Conservation (phyloP, 2,329 filamentous ascomycete species). For the Amylocarpus encephaloides region DNA sequence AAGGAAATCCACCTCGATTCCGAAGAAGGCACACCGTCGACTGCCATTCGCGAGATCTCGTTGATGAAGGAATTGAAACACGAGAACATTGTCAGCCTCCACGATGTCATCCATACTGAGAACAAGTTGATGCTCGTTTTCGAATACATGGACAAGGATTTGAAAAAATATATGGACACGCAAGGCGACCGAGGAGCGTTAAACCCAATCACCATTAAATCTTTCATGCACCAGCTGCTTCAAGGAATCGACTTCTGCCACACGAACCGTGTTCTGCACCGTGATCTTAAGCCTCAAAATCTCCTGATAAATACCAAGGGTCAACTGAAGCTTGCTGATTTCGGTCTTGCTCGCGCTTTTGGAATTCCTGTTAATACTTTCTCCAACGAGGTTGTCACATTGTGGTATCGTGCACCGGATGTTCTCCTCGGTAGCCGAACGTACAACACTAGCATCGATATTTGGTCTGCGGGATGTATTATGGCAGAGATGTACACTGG, state of each 20-base stretch:
- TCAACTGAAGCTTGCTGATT: slow-evolving; percentile 87
- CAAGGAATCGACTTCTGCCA: slow-evolving; percentile 97
- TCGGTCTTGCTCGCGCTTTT: slow-evolving; percentile 88
- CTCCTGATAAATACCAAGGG: slow-evolving; percentile 90
- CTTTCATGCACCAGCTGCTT: slow-evolving; percentile 97
- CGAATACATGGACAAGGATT: slow-evolving; percentile 96
- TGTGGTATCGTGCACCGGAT: slow-evolving; percentile 96
- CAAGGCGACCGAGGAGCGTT: slow-evolving; percentile 83
- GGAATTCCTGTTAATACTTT: slow-evolving; percentile 98
- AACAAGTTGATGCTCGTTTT: slow-evolving; percentile 99
- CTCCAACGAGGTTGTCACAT: slow-evolving; percentile 93
- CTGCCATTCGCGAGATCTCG: slow-evolving; percentile 95
- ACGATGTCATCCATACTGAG: slow-evolving; percentile 99
- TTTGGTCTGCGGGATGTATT: slow-evolving; percentile 98
- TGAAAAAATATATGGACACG: slow-evolving; percentile 98
- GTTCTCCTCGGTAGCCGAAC: slow-evolving; percentile 89
- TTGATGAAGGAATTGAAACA: slow-evolving; percentile 99
- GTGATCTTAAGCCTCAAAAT: slow-evolving; percentile 94
- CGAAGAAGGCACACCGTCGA: slow-evolving; percentile 95
- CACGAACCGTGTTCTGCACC: slow-evolving; percentile 91
- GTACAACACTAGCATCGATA: slow-evolving; percentile 99
- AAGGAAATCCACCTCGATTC: slow-evolving; percentile 99
- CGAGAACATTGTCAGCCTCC: slow-evolving; percentile 93
- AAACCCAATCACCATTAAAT: slow-evolving; percentile 88
- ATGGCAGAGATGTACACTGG: slow-evolving; percentile 99